Conservation (phyloP, 2,329 filamentous ascomycete genomes). For the Aspergillaceae sp. region DNA sequence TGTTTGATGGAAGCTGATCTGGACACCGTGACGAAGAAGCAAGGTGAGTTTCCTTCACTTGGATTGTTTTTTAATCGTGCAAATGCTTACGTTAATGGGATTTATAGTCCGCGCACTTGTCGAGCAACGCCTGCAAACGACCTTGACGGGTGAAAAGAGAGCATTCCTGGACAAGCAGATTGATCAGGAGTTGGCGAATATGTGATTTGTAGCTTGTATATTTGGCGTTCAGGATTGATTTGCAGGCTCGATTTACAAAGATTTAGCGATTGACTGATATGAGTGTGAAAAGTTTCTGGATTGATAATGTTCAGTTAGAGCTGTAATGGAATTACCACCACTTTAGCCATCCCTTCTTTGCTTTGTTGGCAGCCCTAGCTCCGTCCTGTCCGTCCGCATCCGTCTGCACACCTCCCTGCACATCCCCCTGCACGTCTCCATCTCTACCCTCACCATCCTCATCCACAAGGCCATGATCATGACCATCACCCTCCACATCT, state of each 20-base stretch:
- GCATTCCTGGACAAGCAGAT: slow-evolving; percentile 89
- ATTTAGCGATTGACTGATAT: too few relatives aligned
- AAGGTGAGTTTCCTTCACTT: slow-evolving; percentile 43
- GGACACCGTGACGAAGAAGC: slow-evolving; percentile 97
- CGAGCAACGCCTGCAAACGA: slow-evolving; percentile 86
- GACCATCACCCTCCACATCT: slow-evolving; percentile 6
- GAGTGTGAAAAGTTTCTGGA: too few relatives aligned
- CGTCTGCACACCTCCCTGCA: too few relatives aligned
- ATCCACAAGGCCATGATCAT: slow-evolving; percentile 5
- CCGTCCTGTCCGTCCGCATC: too few relatives aligned
- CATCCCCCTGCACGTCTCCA: neutral
- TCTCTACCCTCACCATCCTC: neutral
- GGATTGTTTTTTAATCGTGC: neutral
- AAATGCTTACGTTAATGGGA: slow-evolving; percentile 2
- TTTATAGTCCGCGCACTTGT: slow-evolving; percentile 65
- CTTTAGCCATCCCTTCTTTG: neutral
- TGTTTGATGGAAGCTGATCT: slow-evolving; percentile 84
- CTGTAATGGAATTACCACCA: too few relatives aligned
- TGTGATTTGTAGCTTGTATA: slow-evolving; percentile 48
- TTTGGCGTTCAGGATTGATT: too few relatives aligned
- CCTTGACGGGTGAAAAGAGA: slow-evolving; percentile 74
- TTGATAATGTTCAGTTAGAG: too few relatives aligned
- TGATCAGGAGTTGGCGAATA: slow-evolving; percentile 84
- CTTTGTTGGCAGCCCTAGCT: too few relatives aligned
- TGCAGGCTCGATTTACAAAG: too few relatives aligned